Evolutionary conservation across 139 green algal species (phyloP).

Genomic region (Chlorella sp.): DNA sequence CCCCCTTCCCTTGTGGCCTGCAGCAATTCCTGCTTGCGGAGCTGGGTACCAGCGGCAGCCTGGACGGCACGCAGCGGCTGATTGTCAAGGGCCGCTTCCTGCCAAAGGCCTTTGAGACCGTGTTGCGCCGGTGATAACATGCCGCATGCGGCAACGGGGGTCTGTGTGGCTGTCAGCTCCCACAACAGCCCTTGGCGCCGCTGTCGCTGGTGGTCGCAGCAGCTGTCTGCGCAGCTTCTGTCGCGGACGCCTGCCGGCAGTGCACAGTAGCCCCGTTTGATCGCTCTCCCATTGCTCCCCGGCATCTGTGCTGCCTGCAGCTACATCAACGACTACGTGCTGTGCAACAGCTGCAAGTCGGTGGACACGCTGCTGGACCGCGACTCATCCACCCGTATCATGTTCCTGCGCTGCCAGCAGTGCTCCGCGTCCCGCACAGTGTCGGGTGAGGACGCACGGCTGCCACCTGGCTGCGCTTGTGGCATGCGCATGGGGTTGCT

Average conservation of each 20-base stretch:
- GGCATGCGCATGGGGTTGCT: no score
- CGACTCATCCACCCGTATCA: slow-evolving; percentile 88
- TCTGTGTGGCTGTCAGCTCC: no score
- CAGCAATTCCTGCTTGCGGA: slow-evolving; percentile 95
- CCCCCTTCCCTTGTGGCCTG: neutral
- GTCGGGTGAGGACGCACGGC: slow-evolving; percentile 25
- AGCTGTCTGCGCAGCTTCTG: no score
- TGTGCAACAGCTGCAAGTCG: slow-evolving; percentile 97
- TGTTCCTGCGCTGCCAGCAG: slow-evolving; percentile 94
- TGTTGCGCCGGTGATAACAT: slow-evolving; percentile 85
- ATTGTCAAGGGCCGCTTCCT: slow-evolving; percentile 98
- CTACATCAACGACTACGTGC: slow-evolving; percentile 99
- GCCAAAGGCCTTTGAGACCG: slow-evolving; percentile 98
- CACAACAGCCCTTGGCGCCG: no score
- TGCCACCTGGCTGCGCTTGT: neutral
- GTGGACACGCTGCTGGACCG: slow-evolving; percentile 95
- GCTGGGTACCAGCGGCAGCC: slow-evolving; percentile 87
- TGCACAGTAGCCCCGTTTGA: no score
- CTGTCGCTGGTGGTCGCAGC: no score
- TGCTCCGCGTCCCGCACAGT: slow-evolving; percentile 92
- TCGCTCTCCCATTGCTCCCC: no score
- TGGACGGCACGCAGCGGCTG: slow-evolving; percentile 94
- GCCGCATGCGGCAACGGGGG: no score
- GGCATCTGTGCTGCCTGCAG: slow-evolving; percentile 28
- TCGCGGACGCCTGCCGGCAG: no score